These are phyloP conservation scores for Clathrus columnatus DNA, from an alignment of 768 basidiomycete species.

Conservation along the genomic window DNA sequence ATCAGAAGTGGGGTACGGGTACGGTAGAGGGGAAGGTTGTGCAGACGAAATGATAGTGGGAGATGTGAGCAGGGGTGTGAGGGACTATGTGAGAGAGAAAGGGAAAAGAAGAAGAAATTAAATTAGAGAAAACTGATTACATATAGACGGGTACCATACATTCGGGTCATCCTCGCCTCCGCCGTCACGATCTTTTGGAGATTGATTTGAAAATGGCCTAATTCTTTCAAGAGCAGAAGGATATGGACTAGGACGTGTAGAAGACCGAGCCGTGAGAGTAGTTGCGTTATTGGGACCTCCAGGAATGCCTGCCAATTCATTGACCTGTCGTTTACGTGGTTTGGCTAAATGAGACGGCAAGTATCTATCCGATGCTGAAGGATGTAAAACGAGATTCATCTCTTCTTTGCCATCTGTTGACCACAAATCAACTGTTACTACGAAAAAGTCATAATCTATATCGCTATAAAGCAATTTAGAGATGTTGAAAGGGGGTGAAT, in stretches of 20 bases:
- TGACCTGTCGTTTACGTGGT: slow-evolving; percentile 15
- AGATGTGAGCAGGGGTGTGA: slow-evolving; percentile 34
- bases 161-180: too few relatives aligned
- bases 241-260: slow-evolving; percentile 36
- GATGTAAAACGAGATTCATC: slow-evolving; percentile 84
- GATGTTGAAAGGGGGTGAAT: background rate
- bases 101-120: too few relatives aligned
- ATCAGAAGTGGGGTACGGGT: slow-evolving; percentile 33
- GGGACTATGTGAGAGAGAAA: slow-evolving; percentile 12
- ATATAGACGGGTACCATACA: too few relatives aligned
- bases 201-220: slow-evolving; percentile 1
- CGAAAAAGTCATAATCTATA: slow-evolving; percentile 78
- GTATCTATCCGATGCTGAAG: slow-evolving; percentile 70
- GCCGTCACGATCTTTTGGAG: background rate
- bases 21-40: slow-evolving; percentile 34
- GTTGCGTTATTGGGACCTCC: slow-evolving; percentile 1
- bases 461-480: slow-evolving; percentile 40
- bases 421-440: slow-evolving; percentile 92
- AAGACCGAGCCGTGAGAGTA: slow-evolving; percentile 35
- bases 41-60: slow-evolving; percentile 21
- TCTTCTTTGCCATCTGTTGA: slow-evolving; percentile 73
- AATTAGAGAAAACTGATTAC: too few relatives aligned
- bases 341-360: slow-evolving; percentile 32
- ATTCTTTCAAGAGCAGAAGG: slow-evolving; percentile 33
- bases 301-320: slow-evolving; percentile 11